Base-by-base conservation (phyloP, 1,139 yeast genomes). In the Saccharomyces hybrid region DNA sequence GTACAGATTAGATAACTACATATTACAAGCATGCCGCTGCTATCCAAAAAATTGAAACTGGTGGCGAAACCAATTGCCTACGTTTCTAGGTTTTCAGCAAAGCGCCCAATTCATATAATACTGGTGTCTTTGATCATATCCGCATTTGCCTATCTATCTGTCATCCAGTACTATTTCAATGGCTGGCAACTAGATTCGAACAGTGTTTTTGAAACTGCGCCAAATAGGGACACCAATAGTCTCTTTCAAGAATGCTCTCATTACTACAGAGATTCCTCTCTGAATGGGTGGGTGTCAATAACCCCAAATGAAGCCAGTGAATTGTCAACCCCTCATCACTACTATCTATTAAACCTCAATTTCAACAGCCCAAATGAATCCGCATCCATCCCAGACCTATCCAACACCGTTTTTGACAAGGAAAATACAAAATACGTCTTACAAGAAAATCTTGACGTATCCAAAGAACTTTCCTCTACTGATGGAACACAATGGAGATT, bases 31-130 rank as follows among this genome's bases (percentile, higher is more conserved):
- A 68, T 68, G 71, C 65, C 70, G 24, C 54, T 67, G 50, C 57
- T 67, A 12, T 61, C 60, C 50, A 56, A 61, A 56, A 63, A 64
- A 52, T 58, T 64, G 48, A 59, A 58, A 50, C 60, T 61, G 38
- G 19, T 67, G 59, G 69, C 70, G n/a, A 63, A 58, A 52, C 63
- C 66, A n/a, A 59, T 74, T 44, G 82, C 82, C 12, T 61, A 63
- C 47, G 64, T 85, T 57, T 87, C 96, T 41, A 80, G 78, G 60
- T 71, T 79, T 47, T 83, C 93, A 51, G 95, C 97, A 21, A 82
- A 81, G 61, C 81, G 85, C 65, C 99, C 99, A 34, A 89, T 93
- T 63, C 99, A 93, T 71, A 81, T 91, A 57, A 83, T 93, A 57
- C 83, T 90, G 52, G 68, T 83, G 59, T 81, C 91, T 16, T 79